Conservation (phyloP, 768 basidiomycete genomes). For the Trametes villosa region DNA sequence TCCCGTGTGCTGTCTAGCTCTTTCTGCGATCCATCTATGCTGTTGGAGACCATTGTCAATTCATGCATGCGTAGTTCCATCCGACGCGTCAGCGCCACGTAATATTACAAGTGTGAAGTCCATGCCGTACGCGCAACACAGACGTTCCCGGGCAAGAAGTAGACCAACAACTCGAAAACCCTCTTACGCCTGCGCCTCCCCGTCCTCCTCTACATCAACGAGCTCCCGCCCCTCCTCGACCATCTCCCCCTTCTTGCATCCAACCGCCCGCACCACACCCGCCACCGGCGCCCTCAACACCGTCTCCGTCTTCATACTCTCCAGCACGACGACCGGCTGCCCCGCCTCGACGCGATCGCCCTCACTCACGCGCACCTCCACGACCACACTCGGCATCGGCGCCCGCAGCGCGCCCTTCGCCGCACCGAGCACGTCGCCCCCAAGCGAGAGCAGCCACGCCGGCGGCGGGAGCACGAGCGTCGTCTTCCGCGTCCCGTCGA, state of each 20-base stretch:
- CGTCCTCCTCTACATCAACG: conserved; percentile 46
- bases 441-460: conserved; percentile 68
- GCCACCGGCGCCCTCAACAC: conserved; percentile 72
- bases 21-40: too few relatives aligned
- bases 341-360: conserved; percentile 84
- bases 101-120: too few relatives aligned
- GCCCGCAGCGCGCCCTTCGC: conserved; percentile 72
- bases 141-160: too few relatives aligned
- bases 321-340: conserved; percentile 80
- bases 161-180: neutral
- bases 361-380: conserved; percentile 78
- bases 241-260: conserved; percentile 87
- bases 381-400: conserved; percentile 94
- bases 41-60: too few relatives aligned
- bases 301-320: conserved; percentile 99
- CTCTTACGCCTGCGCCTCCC: neutral
- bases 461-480: conserved; percentile 67
- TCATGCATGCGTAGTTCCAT: too few relatives aligned
- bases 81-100: too few relatives aligned
- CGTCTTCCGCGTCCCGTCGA: conserved; percentile 64
- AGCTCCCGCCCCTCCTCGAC: conserved; percentile 86
- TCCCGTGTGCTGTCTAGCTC: too few relatives aligned
- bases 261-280: conserved; percentile 73
- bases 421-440: conserved; percentile 57
- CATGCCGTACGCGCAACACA: too few relatives aligned